Evolutionary conservation across 2,329 filamentous ascomycete species (phyloP), one percentile per base, ranked within the genome.

Genomic region (Epichloe scottii): DNA sequence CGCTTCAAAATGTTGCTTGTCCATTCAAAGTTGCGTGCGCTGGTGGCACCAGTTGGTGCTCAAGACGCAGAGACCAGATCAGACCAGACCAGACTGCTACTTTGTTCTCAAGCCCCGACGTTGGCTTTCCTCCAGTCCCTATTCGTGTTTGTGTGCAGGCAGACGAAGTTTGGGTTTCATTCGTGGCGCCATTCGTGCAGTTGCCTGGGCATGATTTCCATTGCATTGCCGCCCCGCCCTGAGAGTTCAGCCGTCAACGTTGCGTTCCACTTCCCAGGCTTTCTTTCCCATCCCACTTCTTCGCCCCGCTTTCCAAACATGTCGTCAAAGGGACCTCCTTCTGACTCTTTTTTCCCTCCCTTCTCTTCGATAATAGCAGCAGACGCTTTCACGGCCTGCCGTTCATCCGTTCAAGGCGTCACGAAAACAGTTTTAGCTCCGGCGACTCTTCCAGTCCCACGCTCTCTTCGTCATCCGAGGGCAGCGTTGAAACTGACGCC

Each of bases 371-470:
- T 30, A 40, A 51, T 26, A 50, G 35, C 51, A 52, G 33, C 50
- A 49, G 39, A 37, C 44, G 52, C 49, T 53, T 53, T 34, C 42
- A 47, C 47, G 45, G 46, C 35, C 47, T 53, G n/a, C 19, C 51
- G 7, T 50, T 53, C 38, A 50, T 51, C 39, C 47, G 35, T 38
- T 46, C 51, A 35, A 38, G 41, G 41, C 53, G 52, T 41, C 30
- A 48, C 30, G 26, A 30, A 30, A 45, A 44, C 35, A 53, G 45
- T 46, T 37, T 43, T 52, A 50, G 52, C 50, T 51, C 49, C 11
- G 37, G 47, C 46, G 46, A 52, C 46, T 17, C 35, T 45, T 52
- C 50, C 19, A 45, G 45, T 44, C 17, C 23, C 34, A 44, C 21
- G 46, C 34, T 49, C 46, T 42, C 37, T 35, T 35, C n/a, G 17